A percentile compares a stretch with the other conserved stretches of the same genome.
phyloP scores from a whole-genome alignment of 192 early-diverging fungal genomes.

The Allomyces javanicus region DNA sequence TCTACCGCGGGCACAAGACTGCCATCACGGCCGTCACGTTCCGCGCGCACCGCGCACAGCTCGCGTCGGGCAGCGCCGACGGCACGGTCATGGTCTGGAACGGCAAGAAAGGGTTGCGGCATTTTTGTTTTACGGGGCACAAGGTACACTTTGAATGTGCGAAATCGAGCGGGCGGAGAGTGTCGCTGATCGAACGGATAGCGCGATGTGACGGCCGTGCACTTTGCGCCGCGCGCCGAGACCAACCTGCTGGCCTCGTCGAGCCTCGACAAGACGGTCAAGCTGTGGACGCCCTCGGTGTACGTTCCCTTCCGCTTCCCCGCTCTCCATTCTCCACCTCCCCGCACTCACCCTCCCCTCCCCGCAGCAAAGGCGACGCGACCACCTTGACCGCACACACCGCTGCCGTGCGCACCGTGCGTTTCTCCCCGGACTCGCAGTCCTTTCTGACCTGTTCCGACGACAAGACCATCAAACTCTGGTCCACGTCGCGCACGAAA shows the following conservation, averaged over 20 bases:
- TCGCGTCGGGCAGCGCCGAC: constrained; percentile 32
- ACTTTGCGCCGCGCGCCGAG: background rate
- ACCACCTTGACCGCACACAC: constrained; percentile 38
- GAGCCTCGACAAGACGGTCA: constrained; percentile 28
- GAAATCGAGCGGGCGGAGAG: no score
- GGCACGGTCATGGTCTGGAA: constrained; percentile 45
- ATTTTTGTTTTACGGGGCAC: constrained; percentile 37
- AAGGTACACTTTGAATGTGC: constrained; percentile 9
- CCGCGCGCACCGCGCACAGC: constrained; percentile 33
- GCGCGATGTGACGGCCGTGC: constrained; percentile 5
- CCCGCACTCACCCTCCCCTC: background rate
- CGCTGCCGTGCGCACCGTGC: constrained; percentile 29
- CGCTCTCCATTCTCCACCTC: background rate
- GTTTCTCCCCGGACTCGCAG: constrained; percentile 29
- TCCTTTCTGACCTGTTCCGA: constrained; percentile 27
- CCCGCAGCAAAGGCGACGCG: constrained; percentile 32
- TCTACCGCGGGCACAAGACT: constrained; percentile 38
- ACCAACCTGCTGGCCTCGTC: constrained; percentile 24
- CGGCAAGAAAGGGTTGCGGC: constrained; percentile 35
- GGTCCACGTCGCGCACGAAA: constrained; percentile 32
- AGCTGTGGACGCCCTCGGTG: constrained; percentile 42
- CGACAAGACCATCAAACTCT: constrained; percentile 37
- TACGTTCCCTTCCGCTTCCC: no score
- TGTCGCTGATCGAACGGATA: no score
- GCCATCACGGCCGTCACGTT: constrained; percentile 28